phyloP scores from a whole-genome alignment of 495 filamentous ascomycete species.

The Annulohypoxylon stygium region DNA sequence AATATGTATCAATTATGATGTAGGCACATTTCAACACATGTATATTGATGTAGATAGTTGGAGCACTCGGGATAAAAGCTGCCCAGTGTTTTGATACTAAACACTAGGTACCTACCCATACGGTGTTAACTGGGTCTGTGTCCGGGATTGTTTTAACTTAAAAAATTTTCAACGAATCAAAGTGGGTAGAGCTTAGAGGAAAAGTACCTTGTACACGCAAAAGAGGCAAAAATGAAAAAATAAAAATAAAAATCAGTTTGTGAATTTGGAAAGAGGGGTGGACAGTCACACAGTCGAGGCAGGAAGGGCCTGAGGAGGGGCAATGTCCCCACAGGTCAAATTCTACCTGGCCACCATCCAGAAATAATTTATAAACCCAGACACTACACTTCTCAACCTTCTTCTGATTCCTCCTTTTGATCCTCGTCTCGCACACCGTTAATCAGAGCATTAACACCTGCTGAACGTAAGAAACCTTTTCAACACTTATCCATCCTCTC shows the following conservation, averaged over 20 bases:
- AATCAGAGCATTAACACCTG: constrained; percentile 52
- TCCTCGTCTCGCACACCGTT: constrained; percentile 51
- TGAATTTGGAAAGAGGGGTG: constrained; percentile 53
- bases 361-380: constrained; percentile 51
- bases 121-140: not conserved
- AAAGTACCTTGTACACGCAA: constrained; percentile 18
- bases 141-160: constrained; percentile 31
- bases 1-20: no score
- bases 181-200: constrained; percentile 2
- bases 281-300: constrained; percentile 26
- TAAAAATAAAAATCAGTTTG: constrained; percentile 45
- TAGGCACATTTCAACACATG: no score
- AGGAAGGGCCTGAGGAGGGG: constrained; percentile 48
- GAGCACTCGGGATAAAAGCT: no score
- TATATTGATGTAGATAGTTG: no score
- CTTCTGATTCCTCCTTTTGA: constrained; percentile 49
- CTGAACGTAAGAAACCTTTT: constrained; percentile 37
- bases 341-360: constrained; percentile 45
- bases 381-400: constrained; percentile 36
- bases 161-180: constrained; percentile 32
- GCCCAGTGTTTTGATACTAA: no score
- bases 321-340: constrained; percentile 50
- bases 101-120: no score
- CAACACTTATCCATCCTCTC: not conserved
- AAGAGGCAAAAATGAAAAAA: constrained; percentile 34